Conservation (phyloP, 306 rosid species). For the Fragaria ananassa region DNA sequence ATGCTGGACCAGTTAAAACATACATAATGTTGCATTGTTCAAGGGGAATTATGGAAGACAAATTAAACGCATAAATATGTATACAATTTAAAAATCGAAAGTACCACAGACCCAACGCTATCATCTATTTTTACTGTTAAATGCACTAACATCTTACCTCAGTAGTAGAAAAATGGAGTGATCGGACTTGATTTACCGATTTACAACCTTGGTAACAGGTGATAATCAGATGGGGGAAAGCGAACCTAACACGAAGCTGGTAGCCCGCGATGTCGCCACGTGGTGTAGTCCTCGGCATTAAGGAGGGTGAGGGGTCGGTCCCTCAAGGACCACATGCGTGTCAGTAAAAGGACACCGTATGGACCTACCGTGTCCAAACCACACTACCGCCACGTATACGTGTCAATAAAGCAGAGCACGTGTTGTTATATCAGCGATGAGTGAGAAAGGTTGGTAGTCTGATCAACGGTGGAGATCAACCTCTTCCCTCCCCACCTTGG, state of each 20-base stretch:
- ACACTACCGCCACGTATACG: conserved; percentile 50
- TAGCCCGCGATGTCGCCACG: conserved; percentile 53
- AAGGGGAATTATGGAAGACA: too few relatives aligned
- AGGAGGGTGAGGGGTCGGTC: conserved; percentile 11
- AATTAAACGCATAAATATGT: too few relatives aligned
- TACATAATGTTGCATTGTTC: too few relatives aligned
- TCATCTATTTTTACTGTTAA: too few relatives aligned
- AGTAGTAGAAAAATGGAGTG: too few relatives aligned
- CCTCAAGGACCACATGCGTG: conserved; percentile 66
- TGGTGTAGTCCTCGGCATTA: conserved; percentile 33
- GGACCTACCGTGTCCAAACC: conserved; percentile 33
- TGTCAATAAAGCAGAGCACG: conserved; percentile 31
- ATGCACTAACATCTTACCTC: too few relatives aligned
- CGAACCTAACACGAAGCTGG: conserved; percentile 19
- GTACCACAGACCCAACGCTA: too few relatives aligned
- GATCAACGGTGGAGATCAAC: conserved; percentile 25
- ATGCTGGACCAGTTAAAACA: too few relatives aligned
- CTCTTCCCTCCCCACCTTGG: neutral
- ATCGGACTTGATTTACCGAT: neutral
- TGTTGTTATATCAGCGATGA: conserved; percentile 24
- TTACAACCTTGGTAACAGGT: neutral
- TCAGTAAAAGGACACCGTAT: conserved; percentile 36
- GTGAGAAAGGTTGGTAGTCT: neutral
- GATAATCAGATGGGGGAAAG: neutral
- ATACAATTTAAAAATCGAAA: too few relatives aligned